phyloP scores from a whole-genome alignment of 371 early-diverging fungal genomes.

The Apophysomyces trapeziformis region DNA sequence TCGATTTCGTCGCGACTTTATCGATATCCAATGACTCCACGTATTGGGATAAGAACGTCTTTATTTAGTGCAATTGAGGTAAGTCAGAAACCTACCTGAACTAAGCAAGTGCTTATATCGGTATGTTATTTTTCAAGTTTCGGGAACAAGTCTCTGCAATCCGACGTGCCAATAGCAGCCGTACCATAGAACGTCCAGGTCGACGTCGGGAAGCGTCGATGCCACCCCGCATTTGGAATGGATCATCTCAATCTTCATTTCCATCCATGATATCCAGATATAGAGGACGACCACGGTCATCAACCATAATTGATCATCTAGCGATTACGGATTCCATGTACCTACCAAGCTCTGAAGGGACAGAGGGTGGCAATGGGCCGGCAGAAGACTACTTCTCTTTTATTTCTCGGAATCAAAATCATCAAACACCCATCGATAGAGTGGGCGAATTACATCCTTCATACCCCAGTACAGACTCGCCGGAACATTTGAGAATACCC shows the following conservation, averaged over 20 bases:
- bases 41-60: conserved; percentile 50
- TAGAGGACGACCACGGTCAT: conserved; percentile 19
- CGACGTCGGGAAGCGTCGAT: conserved; percentile 19
- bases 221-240: conserved; percentile 3
- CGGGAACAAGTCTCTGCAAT: conserved; percentile 43
- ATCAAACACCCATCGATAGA: conserved; percentile 4
- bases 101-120: not conserved
- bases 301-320: conserved; percentile 14
- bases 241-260: conserved; percentile 2
- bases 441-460: conserved; percentile 7
- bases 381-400: conserved; percentile 31
- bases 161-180: conserved; percentile 37
- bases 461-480: not conserved
- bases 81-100: not conserved
- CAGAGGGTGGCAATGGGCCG: conserved; percentile 19
- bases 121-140: conserved; percentile 25
- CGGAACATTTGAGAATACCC: conserved; percentile 12
- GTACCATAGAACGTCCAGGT: conserved; percentile 16
- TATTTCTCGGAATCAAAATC: conserved; percentile 25
- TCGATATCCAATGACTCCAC: conserved; percentile 43
- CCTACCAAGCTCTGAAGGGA: conserved; percentile 17
- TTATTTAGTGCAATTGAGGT: conserved; percentile 53
- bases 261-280: not conserved
- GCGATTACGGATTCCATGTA: not conserved
- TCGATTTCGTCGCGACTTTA: conserved; percentile 41